Conservation (phyloP, 169 alveolate genomes). For the Cryptosporidium viatorum region DNA sequence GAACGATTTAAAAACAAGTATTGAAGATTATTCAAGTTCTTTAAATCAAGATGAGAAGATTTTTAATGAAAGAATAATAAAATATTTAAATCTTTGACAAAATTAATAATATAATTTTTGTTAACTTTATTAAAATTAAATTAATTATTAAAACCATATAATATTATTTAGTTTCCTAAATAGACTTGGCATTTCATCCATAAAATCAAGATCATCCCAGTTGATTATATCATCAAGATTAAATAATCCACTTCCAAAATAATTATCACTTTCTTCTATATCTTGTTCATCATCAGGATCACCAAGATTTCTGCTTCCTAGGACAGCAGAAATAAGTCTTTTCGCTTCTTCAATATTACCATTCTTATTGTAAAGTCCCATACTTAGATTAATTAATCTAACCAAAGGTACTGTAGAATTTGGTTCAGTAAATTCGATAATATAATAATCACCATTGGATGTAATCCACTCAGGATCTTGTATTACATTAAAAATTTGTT, state of each 20-base stretch:
- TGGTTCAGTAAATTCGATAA: slow-evolving; percentile 42
- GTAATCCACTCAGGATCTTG: slow-evolving; percentile 50
- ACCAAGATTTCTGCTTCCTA: slow-evolving; percentile 28
- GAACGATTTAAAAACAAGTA: slow-evolving; percentile 15
- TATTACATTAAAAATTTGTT: slow-evolving; percentile 29
- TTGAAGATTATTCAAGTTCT: slow-evolving; percentile 39
- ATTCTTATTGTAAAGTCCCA: slow-evolving; percentile 61
- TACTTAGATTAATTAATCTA: slow-evolving; percentile 57
- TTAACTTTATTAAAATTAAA: not conserved
- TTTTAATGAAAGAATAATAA: not conserved
- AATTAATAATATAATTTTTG: not conserved
- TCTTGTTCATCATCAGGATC: slow-evolving; percentile 19
- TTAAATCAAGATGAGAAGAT: slow-evolving; percentile 4
- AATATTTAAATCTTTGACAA: slow-evolving; percentile 16
- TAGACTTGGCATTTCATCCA: slow-evolving; percentile 42
- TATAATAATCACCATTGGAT: slow-evolving; percentile 59
- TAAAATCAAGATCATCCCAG: slow-evolving; percentile 58
- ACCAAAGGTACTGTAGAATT: slow-evolving; percentile 55
- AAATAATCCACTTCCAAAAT: slow-evolving; percentile 41
- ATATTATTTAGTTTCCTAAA: slow-evolving; percentile 44
- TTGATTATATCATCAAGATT: slow-evolving; percentile 38
- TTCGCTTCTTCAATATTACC: slow-evolving; percentile 31
- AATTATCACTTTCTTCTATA: not conserved
- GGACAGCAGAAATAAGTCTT: slow-evolving; percentile 15
- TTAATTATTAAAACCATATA: slow-evolving; percentile 41